Evolutionary conservation across 1,139 yeast species (phyloP), one percentile per base, ranked within the genome.

Genomic region (Debaryomycetaceae sp.): DNA sequence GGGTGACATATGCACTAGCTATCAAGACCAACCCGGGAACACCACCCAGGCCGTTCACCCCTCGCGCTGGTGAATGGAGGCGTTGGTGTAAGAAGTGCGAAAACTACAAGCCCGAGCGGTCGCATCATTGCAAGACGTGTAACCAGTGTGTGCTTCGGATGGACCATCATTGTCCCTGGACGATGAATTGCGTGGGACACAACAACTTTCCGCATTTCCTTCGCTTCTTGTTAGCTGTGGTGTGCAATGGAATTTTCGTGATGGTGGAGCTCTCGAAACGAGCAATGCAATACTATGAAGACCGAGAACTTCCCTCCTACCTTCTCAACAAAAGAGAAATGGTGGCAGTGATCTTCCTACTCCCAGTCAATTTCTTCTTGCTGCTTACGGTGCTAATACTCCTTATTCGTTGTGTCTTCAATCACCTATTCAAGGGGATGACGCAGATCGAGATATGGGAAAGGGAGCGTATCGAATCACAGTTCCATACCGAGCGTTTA

Each of bases 151-250:
- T 87, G 1, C 70, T 93, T 45, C 72, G 76, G 49, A 85, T 85
- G 93, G 95, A 86, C 65, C 99, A 93, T 59, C 95, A 87, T 65
- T 93, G 99, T 61, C 98, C 99, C 0, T 93, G 99, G 99, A 90
- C 93, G 58, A 81, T 95, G 5, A 75, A 81, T 13, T 93, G 99
- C 62, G 81, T 95, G 45, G 99, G 99, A 0, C 83, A 83, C 61
- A 65, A 66, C 1, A 93, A 93, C 59, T 72, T 83, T 63, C 91
- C 96, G 0, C 93, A 89, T 58, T 93, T 93, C 58, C 58, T 88
- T 54, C 72, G 98, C 43, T 93, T 93, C 58, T 59, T 93, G 39
- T 56, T 73, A 6, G 83, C 91, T 86, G 85, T 88, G 1, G 65
- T 81, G 22, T 61, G 76, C 27, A 75, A 87, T 1, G 77, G 87